These are phyloP conservation scores for Suhomyces sp. DNA, from an alignment of 805 yeast species.

Conservation along the genomic window DNA sequence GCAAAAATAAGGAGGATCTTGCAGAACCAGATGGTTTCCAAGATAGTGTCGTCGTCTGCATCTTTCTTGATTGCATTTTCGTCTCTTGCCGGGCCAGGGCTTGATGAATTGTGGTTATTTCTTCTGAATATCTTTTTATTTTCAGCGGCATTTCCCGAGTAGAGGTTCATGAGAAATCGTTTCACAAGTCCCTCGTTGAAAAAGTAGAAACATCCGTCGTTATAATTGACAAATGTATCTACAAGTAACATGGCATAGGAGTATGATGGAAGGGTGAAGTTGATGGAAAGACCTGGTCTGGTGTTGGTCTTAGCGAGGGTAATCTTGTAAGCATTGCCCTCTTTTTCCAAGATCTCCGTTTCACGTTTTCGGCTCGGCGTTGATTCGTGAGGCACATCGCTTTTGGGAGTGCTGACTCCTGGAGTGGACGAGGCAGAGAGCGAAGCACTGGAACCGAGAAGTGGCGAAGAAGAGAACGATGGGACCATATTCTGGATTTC, in stretches of 20 bases:
- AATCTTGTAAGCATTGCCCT: constrained; percentile 73
- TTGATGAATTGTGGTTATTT: constrained; percentile 21
- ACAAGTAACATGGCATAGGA: constrained; percentile 72
- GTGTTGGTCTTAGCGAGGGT: constrained; percentile 66
- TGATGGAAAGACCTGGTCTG: constrained; percentile 64
- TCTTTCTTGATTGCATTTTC: constrained; percentile 43
- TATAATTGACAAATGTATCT: constrained; percentile 73
- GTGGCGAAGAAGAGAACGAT: constrained; percentile 14
- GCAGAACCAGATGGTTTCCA: constrained; percentile 80
- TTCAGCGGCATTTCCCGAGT: constrained; percentile 46
- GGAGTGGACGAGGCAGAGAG: constrained; percentile 11
- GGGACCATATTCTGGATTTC: constrained; percentile 69
- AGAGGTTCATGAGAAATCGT: constrained; percentile 59
- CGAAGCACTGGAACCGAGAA: constrained; percentile 8
- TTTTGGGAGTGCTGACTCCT: constrained; percentile 5
- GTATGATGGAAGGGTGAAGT: constrained; percentile 71
- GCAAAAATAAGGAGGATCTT: constrained; percentile 71
- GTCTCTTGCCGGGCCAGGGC: constrained; percentile 24
- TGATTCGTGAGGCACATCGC: neutral
- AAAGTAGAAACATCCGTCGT: constrained; percentile 82
- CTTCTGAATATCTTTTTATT: constrained; percentile 37
- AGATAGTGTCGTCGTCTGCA: constrained; percentile 51
- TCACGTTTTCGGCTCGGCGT: constrained; percentile 31
- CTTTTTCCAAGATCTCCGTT: constrained; percentile 62
- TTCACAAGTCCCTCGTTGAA: constrained; percentile 80